phyloP scores from a whole-genome alignment of 2,329 filamentous ascomycete species.

The Drechslerella dactyloides region DNA sequence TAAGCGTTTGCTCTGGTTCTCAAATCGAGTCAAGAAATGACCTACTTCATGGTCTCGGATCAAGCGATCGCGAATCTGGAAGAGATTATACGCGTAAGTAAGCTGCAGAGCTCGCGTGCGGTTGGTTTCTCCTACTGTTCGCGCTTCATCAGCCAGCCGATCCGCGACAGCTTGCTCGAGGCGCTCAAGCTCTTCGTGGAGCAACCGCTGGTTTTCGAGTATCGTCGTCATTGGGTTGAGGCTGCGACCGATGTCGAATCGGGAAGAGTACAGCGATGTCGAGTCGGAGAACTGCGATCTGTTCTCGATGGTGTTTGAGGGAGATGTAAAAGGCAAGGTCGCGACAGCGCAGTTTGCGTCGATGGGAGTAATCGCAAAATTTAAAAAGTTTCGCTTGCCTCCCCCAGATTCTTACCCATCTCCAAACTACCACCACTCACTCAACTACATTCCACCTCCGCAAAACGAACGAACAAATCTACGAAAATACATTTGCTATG shows the following conservation, averaged over 20 bases:
- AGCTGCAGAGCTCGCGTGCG: neutral
- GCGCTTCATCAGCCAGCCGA: constrained; percentile 84
- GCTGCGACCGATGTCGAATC: neutral
- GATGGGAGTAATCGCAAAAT: constrained; percentile 9
- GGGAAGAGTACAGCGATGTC: neutral
- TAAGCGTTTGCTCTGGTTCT: constrained; percentile 80
- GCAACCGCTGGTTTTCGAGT: constrained; percentile 88
- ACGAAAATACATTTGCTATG: constrained; percentile 66
- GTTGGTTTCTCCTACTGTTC: constrained; percentile 67
- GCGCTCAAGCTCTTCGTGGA: constrained; percentile 95
- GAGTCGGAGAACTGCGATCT: neutral
- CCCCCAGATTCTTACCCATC: constrained; percentile 37
- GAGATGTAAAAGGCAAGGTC: constrained; percentile 11
- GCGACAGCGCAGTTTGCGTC: neutral
- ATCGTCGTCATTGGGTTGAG: constrained; percentile 61
- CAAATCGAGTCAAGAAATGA: constrained; percentile 84
- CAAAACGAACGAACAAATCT: constrained; percentile 13
- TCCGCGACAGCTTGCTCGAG: constrained; percentile 93
- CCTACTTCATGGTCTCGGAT: constrained; percentile 91
- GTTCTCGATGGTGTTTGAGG: neutral
- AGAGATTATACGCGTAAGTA: constrained; percentile 27
- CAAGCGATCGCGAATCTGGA: constrained; percentile 82
- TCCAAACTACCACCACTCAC: constrained; percentile 8
- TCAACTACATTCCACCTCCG: constrained; percentile 2
- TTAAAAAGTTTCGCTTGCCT: constrained; percentile 42